These are phyloP conservation scores for Pseudogymnoascus sp. DNA, from an alignment of 2,329 filamentous ascomycete genomes.

Conservation along the genomic window DNA sequence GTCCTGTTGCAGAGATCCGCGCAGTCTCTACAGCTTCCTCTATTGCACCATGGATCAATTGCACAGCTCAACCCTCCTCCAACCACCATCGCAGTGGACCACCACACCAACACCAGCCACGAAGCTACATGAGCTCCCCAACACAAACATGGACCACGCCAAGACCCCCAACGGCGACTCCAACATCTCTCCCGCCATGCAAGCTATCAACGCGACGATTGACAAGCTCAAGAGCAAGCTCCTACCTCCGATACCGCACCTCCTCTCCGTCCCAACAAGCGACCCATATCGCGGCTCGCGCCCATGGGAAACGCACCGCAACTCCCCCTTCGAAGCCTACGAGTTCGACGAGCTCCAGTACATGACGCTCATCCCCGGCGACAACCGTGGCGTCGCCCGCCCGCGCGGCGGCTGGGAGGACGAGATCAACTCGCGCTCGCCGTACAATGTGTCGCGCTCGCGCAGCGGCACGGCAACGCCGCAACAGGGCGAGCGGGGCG, in stretches of 20 bases:
- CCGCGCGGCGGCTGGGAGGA: slow-evolving; percentile 19
- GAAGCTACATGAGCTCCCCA: slow-evolving; percentile 1
- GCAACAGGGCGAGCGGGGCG: slow-evolving; percentile 16
- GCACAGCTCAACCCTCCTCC: not conserved
- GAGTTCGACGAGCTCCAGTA: slow-evolving; percentile 6
- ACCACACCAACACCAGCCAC: not conserved
- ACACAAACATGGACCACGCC: not conserved
- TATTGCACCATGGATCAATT: slow-evolving; percentile 1
- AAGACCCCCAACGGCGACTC: not conserved
- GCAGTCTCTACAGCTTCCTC: not conserved
- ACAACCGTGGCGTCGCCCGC: slow-evolving; percentile 1
- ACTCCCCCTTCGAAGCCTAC: slow-evolving; percentile 21
- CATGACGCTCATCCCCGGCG: slow-evolving; percentile 6
- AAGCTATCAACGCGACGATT: not conserved
- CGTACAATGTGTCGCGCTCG: slow-evolving; percentile 17
- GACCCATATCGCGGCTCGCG: slow-evolving; percentile 17
- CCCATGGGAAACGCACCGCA: slow-evolving; percentile 21
- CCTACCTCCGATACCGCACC: slow-evolving; percentile 21
- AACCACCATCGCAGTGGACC: not conserved
- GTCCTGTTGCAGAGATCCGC: not conserved
- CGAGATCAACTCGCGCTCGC: slow-evolving; percentile 17
- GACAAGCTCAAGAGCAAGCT: not conserved
- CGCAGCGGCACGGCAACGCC: slow-evolving; percentile 25
- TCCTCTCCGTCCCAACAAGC: slow-evolving; percentile 21
- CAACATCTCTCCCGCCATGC: not conserved